Evolutionary conservation across 78 protist species (phyloP).

Genomic region (Pigoraptor vietnamica): DNA sequence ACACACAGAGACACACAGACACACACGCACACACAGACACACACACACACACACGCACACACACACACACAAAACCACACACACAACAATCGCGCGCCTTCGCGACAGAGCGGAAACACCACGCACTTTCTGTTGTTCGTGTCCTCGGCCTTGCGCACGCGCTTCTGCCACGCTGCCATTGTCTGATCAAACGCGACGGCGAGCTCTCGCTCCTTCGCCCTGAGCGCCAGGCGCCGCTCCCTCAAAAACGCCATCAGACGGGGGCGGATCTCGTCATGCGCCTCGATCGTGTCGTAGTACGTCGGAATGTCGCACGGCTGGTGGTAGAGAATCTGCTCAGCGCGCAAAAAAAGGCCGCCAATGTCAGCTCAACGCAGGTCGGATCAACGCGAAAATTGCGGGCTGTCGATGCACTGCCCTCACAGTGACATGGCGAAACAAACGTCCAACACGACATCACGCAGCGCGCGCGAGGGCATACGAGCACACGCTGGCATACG

Average conservation of each 20-base stretch:
- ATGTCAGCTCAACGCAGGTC: not conserved
- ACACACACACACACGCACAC: too few species aligned
- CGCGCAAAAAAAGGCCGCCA: not conserved
- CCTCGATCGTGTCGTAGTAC: not conserved
- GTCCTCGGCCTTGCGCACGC: not conserved
- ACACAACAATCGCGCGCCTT: not conserved
- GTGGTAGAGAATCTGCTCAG: not conserved
- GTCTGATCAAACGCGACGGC: not conserved
- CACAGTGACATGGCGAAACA: too few species aligned
- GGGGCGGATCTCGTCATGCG: not conserved
- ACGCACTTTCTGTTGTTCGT: not conserved
- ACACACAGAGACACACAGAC: too few species aligned
- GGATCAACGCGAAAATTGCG: too few species aligned
- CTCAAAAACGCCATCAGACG: not conserved
- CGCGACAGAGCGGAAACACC: not conserved
- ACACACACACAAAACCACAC: not conserved
- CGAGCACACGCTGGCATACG: too few species aligned
- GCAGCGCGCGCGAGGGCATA: too few species aligned
- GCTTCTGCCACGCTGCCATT: not conserved
- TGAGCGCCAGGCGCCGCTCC: not conserved
- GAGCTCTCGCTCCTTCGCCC: not conserved
- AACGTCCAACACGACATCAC: too few species aligned
- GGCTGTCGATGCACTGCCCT: too few species aligned
- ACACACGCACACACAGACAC: too few species aligned
- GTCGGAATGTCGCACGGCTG: not conserved